Base-by-base conservation (phyloP, 352 stramenopile genomes). In the Globisporangium middletonii region DNA sequence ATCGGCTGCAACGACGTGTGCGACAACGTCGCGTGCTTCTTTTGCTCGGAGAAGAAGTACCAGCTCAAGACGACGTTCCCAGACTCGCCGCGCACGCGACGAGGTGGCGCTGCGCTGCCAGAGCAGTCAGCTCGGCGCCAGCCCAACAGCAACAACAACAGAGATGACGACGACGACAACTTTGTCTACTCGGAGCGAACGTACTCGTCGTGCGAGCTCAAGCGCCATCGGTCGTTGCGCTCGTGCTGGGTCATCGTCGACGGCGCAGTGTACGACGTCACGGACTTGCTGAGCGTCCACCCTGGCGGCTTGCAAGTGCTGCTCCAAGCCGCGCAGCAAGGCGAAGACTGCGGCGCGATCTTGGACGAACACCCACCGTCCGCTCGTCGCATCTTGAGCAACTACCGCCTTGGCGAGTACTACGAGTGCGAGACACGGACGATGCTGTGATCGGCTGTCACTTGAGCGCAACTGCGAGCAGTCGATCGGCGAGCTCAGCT, bases 231-330 rank as follows among this genome's bases (percentile, higher is more conserved):
- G 57, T 83, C 60, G 8, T 58, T 71, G 27, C 73, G 76, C 1
- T 97, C 90, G 15, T 96, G 88, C 57, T 98, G 94, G 94, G 79
- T 98, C 47, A 64, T 97, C 12, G 77, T 89, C 11, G 81, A 88
- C n/a, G 75, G 82, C 42, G 71, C 74, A 50, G 84, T 98, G 23
- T 98, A 96, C 61, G 91, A 98, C 68, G 89, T 94, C 23, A 98
- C 92, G 1, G 73, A 88, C 27, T 85, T 97, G 60, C 77, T 98
- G 27, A 63, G 68, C 9, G 77, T 79, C 1, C 92, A 98, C 67
- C 90, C 92, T 11, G 94, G 91, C 4, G 94, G 92, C 0, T 82
- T 78, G 51, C 65, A 84, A 43, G 69, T 80, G 23, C 59, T 91
- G 18, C 65, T 89, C 9, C 75, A 82, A 50, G 79, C 71, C 23